Conservation (phyloP, 495 filamentous ascomycete species). For the Penicillium cataractarum region DNA sequence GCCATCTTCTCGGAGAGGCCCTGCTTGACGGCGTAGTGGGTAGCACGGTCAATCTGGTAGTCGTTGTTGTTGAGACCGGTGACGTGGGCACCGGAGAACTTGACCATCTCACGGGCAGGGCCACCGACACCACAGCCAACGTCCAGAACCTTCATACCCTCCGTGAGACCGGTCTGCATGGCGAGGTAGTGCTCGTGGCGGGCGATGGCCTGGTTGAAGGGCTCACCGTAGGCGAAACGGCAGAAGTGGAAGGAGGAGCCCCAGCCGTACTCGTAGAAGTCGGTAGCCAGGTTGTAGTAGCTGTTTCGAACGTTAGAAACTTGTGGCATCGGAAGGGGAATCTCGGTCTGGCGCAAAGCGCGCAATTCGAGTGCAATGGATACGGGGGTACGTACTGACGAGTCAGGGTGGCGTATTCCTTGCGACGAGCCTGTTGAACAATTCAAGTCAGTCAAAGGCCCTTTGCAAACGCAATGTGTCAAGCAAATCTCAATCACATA, state of each 20-base stretch:
- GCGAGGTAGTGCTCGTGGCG: conserved; percentile 99
- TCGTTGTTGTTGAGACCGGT: conserved; percentile 99
- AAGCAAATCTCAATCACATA: conserved; percentile 32
- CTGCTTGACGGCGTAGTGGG: conserved; percentile 79
- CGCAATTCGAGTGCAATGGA: not conserved
- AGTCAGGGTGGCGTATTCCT: conserved; percentile 93
- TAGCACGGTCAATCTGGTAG: conserved; percentile 97
- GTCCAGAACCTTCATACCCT: conserved; percentile 89
- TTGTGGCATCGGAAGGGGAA: not conserved
- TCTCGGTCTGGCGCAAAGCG: not conserved
- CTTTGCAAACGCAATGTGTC: not conserved
- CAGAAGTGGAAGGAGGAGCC: conserved; percentile 96
- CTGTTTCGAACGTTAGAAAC: conserved; percentile 43
- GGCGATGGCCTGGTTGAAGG: conserved; percentile 91
- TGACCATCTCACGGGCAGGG: conserved; percentile 94
- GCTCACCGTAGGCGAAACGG: conserved; percentile 86
- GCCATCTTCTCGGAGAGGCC: conserved; percentile 79
- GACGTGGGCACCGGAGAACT: conserved; percentile 89
- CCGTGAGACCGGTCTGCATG: conserved; percentile 81
- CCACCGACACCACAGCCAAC: conserved; percentile 98
- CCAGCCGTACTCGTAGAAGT: conserved; percentile 98
- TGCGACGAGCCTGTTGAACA: conserved; percentile 67
- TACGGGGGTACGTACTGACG: conserved; percentile 69
- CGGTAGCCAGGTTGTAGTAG: conserved; percentile 98
- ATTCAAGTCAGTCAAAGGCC: conserved; percentile 1